Evolutionary conservation across 257 asterid species (phyloP), one percentile per base, ranked within the genome.

Genomic region (Nicotiana paniculata): DNA sequence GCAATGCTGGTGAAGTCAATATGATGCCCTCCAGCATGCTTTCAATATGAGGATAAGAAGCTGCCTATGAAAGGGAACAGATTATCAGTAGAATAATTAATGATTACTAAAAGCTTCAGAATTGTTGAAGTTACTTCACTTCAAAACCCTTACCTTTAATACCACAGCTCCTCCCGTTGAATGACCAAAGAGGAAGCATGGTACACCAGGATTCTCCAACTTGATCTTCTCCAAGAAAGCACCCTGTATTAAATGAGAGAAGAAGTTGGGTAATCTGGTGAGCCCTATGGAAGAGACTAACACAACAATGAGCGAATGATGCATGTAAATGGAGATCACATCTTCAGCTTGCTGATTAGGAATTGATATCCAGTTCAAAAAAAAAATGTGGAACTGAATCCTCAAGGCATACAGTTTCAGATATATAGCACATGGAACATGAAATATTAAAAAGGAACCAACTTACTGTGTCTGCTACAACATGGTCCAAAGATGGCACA

Each of bases 121-220:
- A 51, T 32, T 55, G 18, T 61, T 26, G 15, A 33, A 46, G 9
- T 13, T 58, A 37, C 32, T 7, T 51, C 10, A 64, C 66, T 61
- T 62, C 59, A 57, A 77, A 76, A 82, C 82, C 72, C 77, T 67
- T 88, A 93, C 99, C 97, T 96, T 96, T 87, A 96, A 83, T 82
- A 94, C 98, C 76, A 96, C 98, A 10, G 98, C 97, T 55, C 99
- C 99, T 82, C 99, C 99, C 35, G 98, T 94, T 74, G 99, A 96
- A 88, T 96, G 99, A 75, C 98, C 99, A 87, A 94, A 93, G 67
- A 96, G 90, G 89, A 96, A 96, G 90, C 98, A 96, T 10, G 98
- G 98, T 43, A 89, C 75, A 35, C 89, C 90, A 24, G 98, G 98
- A 88, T 96, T 89, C 83, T 94, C 98, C 72, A 81, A 75, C 83